Evolutionary conservation across 371 early-diverging fungal genomes (phyloP).

Genomic region (Blakeslea trispora): DNA sequence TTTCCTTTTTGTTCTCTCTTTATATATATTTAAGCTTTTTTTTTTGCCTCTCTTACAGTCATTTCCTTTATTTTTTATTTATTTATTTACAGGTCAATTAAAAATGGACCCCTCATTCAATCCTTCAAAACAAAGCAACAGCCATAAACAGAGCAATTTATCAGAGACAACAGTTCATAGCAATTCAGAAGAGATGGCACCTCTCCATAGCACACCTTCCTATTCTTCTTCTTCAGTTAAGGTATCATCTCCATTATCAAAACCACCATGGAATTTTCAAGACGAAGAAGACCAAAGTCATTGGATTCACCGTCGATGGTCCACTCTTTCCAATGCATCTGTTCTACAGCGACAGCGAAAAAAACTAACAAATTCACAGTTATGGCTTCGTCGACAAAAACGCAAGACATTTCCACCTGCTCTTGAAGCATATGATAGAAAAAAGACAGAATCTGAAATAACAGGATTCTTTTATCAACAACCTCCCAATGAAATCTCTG

Average conservation of each 20-base stretch:
- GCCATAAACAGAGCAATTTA: no score
- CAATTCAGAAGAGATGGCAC: no score
- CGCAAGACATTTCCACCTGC: constrained; percentile 25
- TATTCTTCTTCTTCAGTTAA: constrained; percentile 11
- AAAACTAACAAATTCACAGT: constrained; percentile 1
- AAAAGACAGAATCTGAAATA: constrained; percentile 12
- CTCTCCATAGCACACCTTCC: constrained; percentile 1
- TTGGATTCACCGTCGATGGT: constrained; percentile 23
- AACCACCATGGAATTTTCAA: constrained; percentile 1
- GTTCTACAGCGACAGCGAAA: constrained; percentile 3
- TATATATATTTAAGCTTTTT: no score
- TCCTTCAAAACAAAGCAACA: no score
- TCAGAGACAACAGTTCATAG: no score
- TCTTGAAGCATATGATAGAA: neutral
- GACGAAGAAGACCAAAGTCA: neutral
- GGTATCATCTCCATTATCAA: constrained; percentile 9
- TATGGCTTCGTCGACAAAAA: constrained; percentile 22
- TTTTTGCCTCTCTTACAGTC: no score
- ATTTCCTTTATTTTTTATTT: no score
- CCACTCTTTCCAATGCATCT: constrained; percentile 15
- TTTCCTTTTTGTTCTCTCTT: no score
- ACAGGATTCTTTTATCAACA: neutral
- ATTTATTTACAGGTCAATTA: no score
- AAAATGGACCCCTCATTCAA: no score
- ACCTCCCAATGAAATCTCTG: no score